Evolutionary conservation across 2,329 filamentous ascomycete genomes (phyloP), one percentile per base, ranked within the genome.

Genomic region (Trichophyton schoenleinii): DNA sequence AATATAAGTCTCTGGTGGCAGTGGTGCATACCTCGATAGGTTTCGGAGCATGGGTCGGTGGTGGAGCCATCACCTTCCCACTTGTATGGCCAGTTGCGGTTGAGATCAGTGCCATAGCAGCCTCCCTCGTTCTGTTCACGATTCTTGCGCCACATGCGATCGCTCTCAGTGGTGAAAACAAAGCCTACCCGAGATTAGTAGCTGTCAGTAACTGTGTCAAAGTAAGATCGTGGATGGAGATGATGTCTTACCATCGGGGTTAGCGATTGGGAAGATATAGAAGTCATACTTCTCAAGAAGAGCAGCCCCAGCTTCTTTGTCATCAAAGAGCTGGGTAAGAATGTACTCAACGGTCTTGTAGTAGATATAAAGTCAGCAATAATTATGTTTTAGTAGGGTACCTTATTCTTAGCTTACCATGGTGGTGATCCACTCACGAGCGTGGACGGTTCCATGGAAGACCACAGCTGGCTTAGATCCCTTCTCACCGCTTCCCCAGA

Each of bases 91-190:
- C 81, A 84, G 72, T 83, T 84, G 62, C 83, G 78, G 73, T 85
- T 85, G 68, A 83, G 75, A 65, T 85, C 83, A 9, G 75, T 76
- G 15, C 80, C 80, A 25, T 78, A 65, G 63, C 77, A 81, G 11
- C 71, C 70, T n/a, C 72, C 73, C 6, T 72, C 70, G 42, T 71
- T 73, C 4, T 68, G 67, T 63, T 80, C 76, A 2, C 82, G 77
- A 70, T 83, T 85, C 73, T 85, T 85, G 64, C 83, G 81, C 83
- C 83, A 86, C 59, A 86, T 67, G 15, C 83, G 79, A 67, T 84
- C 73, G 2, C 76, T 81, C 67, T 85, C 82, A n/a, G 28, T 55
- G 0, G 80, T 79, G 71, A 81, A 84, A 28, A 81, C 74, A 67
- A 86, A 86, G 31, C 83, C 81, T 80, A 46, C 20, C 5, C 28